Percentiles rank a stretch among this genome's conserved stretches.
phyloP scores from a whole-genome alignment of 768 basidiomycete genomes.

The Collybiopsis confluens region DNA sequence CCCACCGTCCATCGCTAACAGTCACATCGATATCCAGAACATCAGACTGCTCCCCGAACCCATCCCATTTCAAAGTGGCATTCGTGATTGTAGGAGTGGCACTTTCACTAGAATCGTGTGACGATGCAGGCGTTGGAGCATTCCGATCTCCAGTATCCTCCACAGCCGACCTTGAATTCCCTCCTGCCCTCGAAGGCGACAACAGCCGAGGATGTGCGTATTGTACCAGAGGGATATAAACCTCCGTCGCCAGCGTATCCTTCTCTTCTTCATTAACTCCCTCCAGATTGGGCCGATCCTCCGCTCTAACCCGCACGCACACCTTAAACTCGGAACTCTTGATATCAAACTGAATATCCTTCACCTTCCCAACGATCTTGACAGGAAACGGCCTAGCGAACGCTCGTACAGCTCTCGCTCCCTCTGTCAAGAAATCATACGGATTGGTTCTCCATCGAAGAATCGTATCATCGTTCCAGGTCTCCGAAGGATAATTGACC shows the following conservation, averaged over 20 bases:
- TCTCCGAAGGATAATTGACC: constrained; percentile 15
- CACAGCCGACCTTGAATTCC: neutral
- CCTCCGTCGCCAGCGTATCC: constrained; percentile 64
- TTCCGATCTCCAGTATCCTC: neutral
- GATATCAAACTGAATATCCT: constrained; percentile 73
- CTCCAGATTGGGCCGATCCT: constrained; percentile 40
- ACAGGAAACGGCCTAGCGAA: constrained; percentile 83
- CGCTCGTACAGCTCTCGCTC: constrained; percentile 79
- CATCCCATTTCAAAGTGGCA: constrained; percentile 14
- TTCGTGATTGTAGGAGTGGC: constrained; percentile 9
- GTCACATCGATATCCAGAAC: constrained; percentile 42
- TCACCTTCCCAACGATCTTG: constrained; percentile 65
- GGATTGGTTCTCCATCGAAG: constrained; percentile 41
- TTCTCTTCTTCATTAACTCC: constrained; percentile 13
- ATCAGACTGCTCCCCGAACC: constrained; percentile 14
- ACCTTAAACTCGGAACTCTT: constrained; percentile 65
- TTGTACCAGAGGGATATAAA: constrained; percentile 88
- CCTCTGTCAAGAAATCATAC: constrained; percentile 76
- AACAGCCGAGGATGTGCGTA: constrained; percentile 60
- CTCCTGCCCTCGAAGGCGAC: constrained; percentile 17
- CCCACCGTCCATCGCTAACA: constrained; percentile 39
- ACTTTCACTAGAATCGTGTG: neutral
- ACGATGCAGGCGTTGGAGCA: neutral
- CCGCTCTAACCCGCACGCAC: constrained; percentile 54
- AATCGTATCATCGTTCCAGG: constrained; percentile 15